phyloP scores from a whole-genome alignment of 352 stramenopile genomes.

The Phytophthora multivora region DNA sequence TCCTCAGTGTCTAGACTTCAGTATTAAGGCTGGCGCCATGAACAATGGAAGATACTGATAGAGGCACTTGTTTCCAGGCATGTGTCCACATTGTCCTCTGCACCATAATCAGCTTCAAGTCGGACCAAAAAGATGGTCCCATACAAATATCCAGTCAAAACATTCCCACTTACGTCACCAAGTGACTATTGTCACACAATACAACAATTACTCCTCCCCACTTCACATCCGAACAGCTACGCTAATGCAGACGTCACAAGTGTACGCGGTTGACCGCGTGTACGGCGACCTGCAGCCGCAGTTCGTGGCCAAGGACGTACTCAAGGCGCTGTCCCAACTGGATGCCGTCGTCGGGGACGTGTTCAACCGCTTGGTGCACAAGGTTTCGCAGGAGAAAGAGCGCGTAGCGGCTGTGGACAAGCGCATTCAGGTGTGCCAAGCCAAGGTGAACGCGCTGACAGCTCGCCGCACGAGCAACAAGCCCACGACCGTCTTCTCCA shows the following conservation, averaged over 20 bases:
- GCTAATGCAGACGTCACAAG: constrained; percentile 86
- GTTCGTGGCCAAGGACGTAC: constrained; percentile 86
- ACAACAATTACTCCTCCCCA: not conserved
- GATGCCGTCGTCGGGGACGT: constrained; percentile 86
- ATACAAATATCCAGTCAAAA: constrained; percentile 15
- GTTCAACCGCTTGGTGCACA: constrained; percentile 80
- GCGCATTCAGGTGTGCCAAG: constrained; percentile 78
- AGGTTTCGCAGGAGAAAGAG: constrained; percentile 81
- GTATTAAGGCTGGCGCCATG: constrained; percentile 62
- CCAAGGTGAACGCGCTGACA: constrained; percentile 85
- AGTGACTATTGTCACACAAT: constrained; percentile 11
- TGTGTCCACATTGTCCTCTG: constrained; percentile 11
- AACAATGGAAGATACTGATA: constrained; percentile 66
- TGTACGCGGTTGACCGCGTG: constrained; percentile 87
- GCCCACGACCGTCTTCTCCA: constrained; percentile 89
- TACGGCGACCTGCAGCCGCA: constrained; percentile 86
- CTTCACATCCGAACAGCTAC: constrained; percentile 5
- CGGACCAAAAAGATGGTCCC: not conserved
- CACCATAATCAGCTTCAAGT: constrained; percentile 23
- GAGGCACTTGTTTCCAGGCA: constrained; percentile 15
- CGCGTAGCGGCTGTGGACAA: constrained; percentile 76
- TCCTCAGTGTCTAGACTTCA: constrained; percentile 91
- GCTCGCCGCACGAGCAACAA: constrained; percentile 84
- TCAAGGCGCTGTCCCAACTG: constrained; percentile 85
- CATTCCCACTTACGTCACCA: constrained; percentile 19